Conservation (phyloP, 345 rosid genomes). For the Geranium rotundifolium region DNA sequence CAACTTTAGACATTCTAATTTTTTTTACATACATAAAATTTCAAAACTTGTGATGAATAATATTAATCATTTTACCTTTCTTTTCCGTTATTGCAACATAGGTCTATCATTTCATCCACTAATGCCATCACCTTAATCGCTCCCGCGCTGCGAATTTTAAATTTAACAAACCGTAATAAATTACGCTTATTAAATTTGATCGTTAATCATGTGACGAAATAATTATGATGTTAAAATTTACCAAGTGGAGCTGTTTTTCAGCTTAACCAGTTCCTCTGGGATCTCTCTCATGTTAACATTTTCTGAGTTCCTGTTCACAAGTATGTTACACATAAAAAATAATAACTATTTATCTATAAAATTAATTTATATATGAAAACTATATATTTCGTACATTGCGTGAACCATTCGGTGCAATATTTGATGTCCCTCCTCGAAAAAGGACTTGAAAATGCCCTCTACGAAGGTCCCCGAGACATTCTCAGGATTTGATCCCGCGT, state of each 20-base stretch:
- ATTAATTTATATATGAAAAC: too few species aligned
- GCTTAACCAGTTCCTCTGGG: background rate
- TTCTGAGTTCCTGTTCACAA: background rate
- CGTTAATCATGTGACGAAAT: background rate
- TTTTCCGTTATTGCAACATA: background rate
- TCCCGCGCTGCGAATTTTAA: background rate
- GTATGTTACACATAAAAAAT: background rate
- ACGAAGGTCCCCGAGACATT: background rate
- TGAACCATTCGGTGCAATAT: background rate
- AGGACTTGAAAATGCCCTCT: background rate
- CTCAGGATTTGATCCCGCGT: background rate
- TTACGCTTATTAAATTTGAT: too few species aligned
- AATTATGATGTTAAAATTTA: too few species aligned
- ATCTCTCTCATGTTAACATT: background rate
- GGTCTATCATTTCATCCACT: background rate
- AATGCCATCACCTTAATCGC: background rate
- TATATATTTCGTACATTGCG: background rate
- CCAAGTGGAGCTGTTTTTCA: background rate
- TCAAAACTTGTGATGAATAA: too few species aligned
- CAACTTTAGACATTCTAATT: too few species aligned
- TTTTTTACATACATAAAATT: too few species aligned
- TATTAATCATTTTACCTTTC: background rate
- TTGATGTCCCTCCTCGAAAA: background rate
- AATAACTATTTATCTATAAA: too few species aligned
- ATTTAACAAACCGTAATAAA: too few species aligned